These are phyloP conservation scores for Plasmodium vivax DNA, from an alignment of 169 alveolate species.

Conservation along the genomic window DNA sequence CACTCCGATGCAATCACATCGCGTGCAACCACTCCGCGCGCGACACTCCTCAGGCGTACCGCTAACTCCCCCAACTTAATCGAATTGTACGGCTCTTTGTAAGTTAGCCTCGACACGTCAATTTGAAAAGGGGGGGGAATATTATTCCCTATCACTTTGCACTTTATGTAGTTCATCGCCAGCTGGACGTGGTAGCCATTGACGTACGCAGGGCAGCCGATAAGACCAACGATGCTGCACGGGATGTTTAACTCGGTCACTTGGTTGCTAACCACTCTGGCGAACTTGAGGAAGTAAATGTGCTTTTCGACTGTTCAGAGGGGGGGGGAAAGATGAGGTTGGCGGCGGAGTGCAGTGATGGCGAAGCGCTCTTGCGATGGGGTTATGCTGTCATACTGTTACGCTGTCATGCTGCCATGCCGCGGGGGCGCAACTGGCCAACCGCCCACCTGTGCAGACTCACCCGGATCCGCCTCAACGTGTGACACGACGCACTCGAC, in stretches of 20 bases:
- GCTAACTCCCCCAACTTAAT: constrained; percentile 81
- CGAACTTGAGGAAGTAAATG: constrained; percentile 84
- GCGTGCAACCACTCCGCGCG: no score
- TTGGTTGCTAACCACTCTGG: constrained; percentile 85
- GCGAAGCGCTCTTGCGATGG: no score
- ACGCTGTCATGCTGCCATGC: background rate
- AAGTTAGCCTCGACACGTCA: constrained; percentile 87
- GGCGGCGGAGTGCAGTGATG: background rate
- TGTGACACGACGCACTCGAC: constrained; percentile 84
- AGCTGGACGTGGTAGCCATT: constrained; percentile 90
- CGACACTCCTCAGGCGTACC: constrained; percentile 16
- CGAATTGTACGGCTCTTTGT: constrained; percentile 85
- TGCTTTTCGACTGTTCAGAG: constrained; percentile 79
- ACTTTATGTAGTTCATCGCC: constrained; percentile 84
- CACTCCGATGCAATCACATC: no score
- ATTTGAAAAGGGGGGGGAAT: constrained; percentile 89
- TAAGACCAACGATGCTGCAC: constrained; percentile 84
- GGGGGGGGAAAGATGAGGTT: background rate
- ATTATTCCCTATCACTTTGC: constrained; percentile 86
- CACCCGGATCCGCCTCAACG: constrained; percentile 85
- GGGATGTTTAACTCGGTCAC: constrained; percentile 86
- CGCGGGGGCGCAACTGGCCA: background rate
- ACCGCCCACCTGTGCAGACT: background rate
- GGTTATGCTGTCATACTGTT: background rate
- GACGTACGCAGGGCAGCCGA: constrained; percentile 90